These are phyloP conservation scores for Hypomyces perniciosus DNA, from an alignment of 2,329 filamentous ascomycete species.

Conservation along the genomic window DNA sequence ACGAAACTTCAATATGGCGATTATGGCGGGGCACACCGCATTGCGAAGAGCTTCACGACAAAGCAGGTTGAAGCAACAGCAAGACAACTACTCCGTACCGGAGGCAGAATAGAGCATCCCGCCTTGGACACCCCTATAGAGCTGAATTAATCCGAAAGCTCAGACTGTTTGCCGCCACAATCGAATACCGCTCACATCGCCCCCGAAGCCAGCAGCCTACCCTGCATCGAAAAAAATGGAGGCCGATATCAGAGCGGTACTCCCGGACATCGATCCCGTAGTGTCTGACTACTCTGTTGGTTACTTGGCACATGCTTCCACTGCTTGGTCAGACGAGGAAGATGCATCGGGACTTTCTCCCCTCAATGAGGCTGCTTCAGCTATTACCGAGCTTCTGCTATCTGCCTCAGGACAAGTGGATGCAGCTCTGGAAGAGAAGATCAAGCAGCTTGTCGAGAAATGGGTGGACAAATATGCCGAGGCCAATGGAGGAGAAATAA, in stretches of 20 bases:
- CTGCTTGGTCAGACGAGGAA: conserved; percentile 67
- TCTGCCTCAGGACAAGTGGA: conserved; percentile 87
- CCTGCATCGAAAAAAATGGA: conserved; percentile 55
- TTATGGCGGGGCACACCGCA: conserved; percentile 1
- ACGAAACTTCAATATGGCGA: background rate
- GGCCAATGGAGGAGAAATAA: conserved; percentile 64
- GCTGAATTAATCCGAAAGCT: background rate
- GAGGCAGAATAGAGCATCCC: background rate
- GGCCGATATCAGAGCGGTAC: conserved; percentile 73
- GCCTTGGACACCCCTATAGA: background rate
- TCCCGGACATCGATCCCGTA: conserved; percentile 82
- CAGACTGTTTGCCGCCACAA: background rate
- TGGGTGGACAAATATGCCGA: conserved; percentile 79
- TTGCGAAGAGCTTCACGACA: background rate
- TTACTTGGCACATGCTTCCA: conserved; percentile 90
- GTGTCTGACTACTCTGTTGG: conserved; percentile 90
- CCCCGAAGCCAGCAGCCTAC: too few relatives aligned
- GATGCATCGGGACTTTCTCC: conserved; percentile 67
- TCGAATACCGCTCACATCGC: too few relatives aligned
- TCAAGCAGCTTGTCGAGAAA: conserved; percentile 79
- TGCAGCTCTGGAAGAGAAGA: conserved; percentile 64
- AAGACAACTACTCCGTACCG: background rate
- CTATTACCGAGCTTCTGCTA: conserved; percentile 81
- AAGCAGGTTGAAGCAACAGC: background rate
- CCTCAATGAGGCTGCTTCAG: conserved; percentile 73